Conservation (phyloP, 345 rosid genomes). For the Brassica rapa region DNA sequence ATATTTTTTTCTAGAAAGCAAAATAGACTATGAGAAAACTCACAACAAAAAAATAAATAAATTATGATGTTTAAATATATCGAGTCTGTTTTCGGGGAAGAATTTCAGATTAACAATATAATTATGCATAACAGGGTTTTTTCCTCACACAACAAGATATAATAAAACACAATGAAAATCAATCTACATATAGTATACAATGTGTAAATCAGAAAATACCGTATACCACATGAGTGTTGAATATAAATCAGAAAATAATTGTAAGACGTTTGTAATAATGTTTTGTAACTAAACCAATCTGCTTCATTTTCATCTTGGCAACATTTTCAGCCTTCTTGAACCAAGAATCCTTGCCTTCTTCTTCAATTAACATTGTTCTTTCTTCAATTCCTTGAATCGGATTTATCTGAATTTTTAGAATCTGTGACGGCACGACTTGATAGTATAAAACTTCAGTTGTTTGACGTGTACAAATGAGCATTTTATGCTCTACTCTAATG, state of each 20-base stretch:
- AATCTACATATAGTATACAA: neutral
- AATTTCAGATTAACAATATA: neutral
- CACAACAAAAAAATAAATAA: neutral
- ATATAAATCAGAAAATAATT: constrained; percentile 25
- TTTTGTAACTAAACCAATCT: constrained; percentile 33
- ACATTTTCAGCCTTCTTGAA: constrained; percentile 29
- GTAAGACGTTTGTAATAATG: constrained; percentile 30
- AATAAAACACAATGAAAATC: neutral
- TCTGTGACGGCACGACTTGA: constrained; percentile 74
- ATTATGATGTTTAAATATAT: neutral
- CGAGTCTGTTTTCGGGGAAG: neutral
- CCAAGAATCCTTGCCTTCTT: constrained; percentile 33
- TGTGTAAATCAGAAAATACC: neutral
- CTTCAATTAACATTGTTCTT: constrained; percentile 17
- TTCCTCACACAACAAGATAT: no score
- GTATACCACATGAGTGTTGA: neutral
- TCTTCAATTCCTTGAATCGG: constrained; percentile 28
- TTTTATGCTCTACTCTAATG: constrained; percentile 57
- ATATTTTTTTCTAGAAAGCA: neutral
- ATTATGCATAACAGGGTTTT: neutral
- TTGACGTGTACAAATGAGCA: constrained; percentile 76
- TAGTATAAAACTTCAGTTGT: constrained; percentile 71
- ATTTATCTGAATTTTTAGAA: constrained; percentile 63
- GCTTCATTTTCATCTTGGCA: constrained; percentile 28
- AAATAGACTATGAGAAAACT: neutral